phyloP scores from a whole-genome alignment of 2,329 filamentous ascomycete genomes.

The Sporothrix curviconia region DNA sequence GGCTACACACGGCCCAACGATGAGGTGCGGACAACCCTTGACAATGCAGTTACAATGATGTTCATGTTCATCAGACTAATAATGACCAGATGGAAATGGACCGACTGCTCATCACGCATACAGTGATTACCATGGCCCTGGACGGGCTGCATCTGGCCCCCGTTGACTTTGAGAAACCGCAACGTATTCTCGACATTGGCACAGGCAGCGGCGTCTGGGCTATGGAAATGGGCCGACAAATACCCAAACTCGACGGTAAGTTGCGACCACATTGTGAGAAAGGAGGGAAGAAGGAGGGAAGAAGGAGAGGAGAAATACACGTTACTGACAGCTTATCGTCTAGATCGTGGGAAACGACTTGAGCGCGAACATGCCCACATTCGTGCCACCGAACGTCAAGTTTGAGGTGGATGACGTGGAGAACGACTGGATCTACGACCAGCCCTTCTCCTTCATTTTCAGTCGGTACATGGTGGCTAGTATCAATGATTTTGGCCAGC shows the following conservation, averaged over 20 bases:
- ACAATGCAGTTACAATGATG: no score
- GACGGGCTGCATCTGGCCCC: constrained; percentile 13
- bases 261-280: no score
- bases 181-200: constrained; percentile 12
- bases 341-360: constrained; percentile 21
- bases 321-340: no score
- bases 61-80: no score
- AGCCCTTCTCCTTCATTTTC: constrained; percentile 19
- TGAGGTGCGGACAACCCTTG: constrained; percentile 23
- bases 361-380: constrained; percentile 20
- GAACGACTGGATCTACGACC: constrained; percentile 19
- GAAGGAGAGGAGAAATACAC: no score
- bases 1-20: constrained; percentile 34
- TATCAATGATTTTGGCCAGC: constrained; percentile 19
- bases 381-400: constrained; percentile 21
- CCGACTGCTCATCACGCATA: constrained; percentile 16
- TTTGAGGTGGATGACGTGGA: constrained; percentile 23
- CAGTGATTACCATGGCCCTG: constrained; percentile 7
- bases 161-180: constrained; percentile 7
- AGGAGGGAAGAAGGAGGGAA: no score
- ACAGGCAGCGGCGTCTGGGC: background rate
- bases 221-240: constrained; percentile 13
- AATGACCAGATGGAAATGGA: constrained; percentile 16
- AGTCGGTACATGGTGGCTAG: constrained; percentile 18
- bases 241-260: constrained; percentile 8